These are phyloP conservation scores for Mortierella hygrophila DNA, from an alignment of 192 early-diverging fungal genomes.

Conservation along the genomic window DNA sequence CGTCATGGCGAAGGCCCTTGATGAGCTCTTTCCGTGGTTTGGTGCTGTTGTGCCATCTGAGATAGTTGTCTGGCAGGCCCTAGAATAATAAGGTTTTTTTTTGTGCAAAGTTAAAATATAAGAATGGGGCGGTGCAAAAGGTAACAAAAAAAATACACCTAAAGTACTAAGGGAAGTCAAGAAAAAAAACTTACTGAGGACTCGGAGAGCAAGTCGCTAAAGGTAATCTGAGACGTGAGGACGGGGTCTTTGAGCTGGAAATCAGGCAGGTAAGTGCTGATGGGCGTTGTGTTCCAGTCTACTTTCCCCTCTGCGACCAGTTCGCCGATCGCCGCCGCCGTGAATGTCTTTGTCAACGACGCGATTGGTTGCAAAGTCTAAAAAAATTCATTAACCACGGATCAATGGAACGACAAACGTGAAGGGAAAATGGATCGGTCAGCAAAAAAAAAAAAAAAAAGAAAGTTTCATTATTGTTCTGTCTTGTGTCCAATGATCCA, in stretches of 20 bases:
- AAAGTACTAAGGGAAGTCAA: background rate
- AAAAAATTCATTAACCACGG: too few species aligned
- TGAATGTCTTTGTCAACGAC: conserved; percentile 24
- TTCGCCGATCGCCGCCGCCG: conserved; percentile 15
- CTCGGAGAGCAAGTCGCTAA: conserved; percentile 8
- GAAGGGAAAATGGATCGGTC: too few species aligned
- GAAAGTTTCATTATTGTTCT: too few species aligned
- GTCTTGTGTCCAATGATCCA: too few species aligned
- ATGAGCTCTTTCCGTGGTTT: conserved; percentile 10
- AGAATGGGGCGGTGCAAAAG: too few species aligned
- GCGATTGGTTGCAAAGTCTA: conserved; percentile 14
- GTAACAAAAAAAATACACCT: background rate
- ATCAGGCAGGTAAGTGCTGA: conserved; percentile 12
- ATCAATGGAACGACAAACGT: too few species aligned
- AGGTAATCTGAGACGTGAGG: conserved; percentile 2
- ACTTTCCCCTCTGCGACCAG: conserved; percentile 21
- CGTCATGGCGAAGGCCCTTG: conserved; percentile 3
- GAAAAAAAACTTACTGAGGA: conserved; percentile 3
- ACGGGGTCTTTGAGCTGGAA: background rate
- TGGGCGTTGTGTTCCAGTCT: conserved; percentile 16
- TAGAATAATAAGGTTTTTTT: background rate
- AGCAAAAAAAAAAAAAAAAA: too few species aligned
- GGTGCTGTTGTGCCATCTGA: background rate
- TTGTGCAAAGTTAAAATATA: background rate
- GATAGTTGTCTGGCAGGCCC: background rate